phyloP scores from a whole-genome alignment of 2,329 filamentous ascomycete species.

The Fusarium drepaniforme region DNA sequence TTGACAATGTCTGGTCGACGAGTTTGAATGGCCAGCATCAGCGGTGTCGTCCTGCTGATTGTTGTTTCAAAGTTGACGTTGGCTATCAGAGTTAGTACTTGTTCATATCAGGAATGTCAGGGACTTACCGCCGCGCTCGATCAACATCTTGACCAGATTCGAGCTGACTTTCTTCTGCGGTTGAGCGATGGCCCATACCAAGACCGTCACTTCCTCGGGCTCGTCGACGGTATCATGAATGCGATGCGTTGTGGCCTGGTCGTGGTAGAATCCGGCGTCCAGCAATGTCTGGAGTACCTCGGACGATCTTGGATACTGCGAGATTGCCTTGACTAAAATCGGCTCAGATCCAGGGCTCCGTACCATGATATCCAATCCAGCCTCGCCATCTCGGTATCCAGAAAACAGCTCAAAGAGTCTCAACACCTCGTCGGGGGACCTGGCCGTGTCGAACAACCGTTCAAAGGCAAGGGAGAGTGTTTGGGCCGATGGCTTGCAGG shows the following conservation, averaged over 20 bases:
- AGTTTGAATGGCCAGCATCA: constrained; percentile 70
- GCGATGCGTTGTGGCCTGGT: constrained; percentile 60
- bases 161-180: constrained; percentile 73
- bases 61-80: constrained; percentile 69
- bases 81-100: constrained; percentile 50
- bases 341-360: constrained; percentile 57
- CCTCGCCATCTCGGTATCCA: constrained; percentile 61
- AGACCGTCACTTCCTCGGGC: constrained; percentile 66
- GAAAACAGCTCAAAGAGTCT: constrained; percentile 65
- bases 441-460: constrained; percentile 64
- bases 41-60: constrained; percentile 65
- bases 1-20: constrained; percentile 69
- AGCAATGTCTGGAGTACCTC: constrained; percentile 65
- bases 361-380: constrained; percentile 64
- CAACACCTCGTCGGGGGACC: constrained; percentile 63
- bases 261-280: constrained; percentile 70
- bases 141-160: constrained; percentile 66
- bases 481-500: constrained; percentile 61
- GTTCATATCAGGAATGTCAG: constrained; percentile 2
- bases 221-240: constrained; percentile 61
- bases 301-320: constrained; percentile 66
- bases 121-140: constrained; percentile 58
- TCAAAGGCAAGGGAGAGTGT: constrained; percentile 67
- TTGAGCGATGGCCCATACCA: constrained; percentile 73
- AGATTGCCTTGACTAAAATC: constrained; percentile 65